A percentile compares a stretch with the other conserved stretches of the same genome.
These are phyloP conservation scores for Chlorella sp. DNA, from an alignment of 139 green algal genomes.

Conservation along the genomic window DNA sequence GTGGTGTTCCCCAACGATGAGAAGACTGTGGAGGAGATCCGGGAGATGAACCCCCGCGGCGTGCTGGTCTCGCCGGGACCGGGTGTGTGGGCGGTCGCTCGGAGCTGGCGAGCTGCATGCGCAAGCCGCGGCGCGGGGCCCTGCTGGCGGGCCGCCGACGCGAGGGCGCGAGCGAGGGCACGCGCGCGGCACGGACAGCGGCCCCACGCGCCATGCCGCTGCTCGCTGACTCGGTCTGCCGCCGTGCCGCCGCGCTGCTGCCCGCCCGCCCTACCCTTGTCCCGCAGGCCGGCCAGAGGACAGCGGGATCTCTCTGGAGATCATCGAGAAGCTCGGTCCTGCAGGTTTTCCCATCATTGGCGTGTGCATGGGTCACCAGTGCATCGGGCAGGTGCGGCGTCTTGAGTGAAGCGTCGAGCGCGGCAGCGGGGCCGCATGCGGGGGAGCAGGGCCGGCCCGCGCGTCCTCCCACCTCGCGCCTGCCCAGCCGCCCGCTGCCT, in stretches of 20 bases:
- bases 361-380: conserved; percentile 99
- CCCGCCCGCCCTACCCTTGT: background rate
- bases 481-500: background rate
- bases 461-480: background rate
- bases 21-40: conserved; percentile 89
- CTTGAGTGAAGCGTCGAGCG: no score
- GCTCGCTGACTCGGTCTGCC: no score
- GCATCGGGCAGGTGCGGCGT: conserved; percentile 88
- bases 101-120: no score
- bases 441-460: no score
- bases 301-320: conserved; percentile 92
- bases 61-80: conserved; percentile 95
- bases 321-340: conserved; percentile 78
- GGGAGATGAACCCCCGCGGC: conserved; percentile 83
- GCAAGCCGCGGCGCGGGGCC: no score
- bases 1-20: conserved; percentile 97
- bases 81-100: conserved; percentile 43
- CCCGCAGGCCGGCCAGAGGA: conserved; percentile 83
- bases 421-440: no score
- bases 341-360: conserved; percentile 90
- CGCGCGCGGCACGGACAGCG: no score
- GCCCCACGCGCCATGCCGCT: no score
- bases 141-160: no score
- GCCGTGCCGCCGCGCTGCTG: background rate
- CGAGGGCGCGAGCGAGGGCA: no score